Conservation (phyloP, 352 stramenopile genomes). For the Lagenidium giganteum region DNA sequence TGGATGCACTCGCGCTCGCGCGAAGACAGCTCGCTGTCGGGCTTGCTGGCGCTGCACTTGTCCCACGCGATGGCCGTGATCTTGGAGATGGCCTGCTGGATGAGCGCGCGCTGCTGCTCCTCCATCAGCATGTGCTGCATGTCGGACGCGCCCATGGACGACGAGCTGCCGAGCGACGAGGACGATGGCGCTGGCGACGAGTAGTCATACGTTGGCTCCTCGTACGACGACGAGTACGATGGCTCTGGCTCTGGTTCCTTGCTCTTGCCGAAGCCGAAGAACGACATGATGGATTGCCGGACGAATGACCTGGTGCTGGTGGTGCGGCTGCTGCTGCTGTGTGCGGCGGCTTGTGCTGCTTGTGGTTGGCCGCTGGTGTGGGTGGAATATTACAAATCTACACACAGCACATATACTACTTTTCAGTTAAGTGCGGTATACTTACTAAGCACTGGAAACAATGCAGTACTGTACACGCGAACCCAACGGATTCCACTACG, state of each 20-base stretch:
- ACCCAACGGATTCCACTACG: no score
- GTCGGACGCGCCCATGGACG: conserved; percentile 36
- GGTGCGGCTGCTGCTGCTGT: no score
- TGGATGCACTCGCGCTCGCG: conserved; percentile 83
- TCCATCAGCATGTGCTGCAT: conserved; percentile 82
- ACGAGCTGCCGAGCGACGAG: conserved; percentile 17
- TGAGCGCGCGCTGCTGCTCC: conserved; percentile 83
- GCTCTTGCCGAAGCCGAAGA: conserved; percentile 76
- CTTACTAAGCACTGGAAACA: no score
- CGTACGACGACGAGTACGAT: conserved; percentile 51
- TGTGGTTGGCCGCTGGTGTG: not conserved
- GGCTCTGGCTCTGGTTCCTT: conserved; percentile 50
- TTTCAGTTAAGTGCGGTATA: no score
- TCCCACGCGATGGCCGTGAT: conserved; percentile 87
- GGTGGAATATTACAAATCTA: no score
- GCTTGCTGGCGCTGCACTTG: conserved; percentile 84
- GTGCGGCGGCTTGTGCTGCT: conserved; percentile 2
- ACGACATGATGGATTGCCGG: conserved; percentile 77
- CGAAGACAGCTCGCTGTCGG: conserved; percentile 75
- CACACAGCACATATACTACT: no score
- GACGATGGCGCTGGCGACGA: conserved; percentile 31
- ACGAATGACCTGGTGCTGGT: conserved; percentile 11
- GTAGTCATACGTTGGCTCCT: conserved; percentile 79
- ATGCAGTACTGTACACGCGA: no score
- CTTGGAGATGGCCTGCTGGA: conserved; percentile 87